A percentile compares a stretch with the other conserved stretches of the same genome.
phyloP scores from a whole-genome alignment of 2,329 filamentous ascomycete species.

The Fusarium anthophilum region DNA sequence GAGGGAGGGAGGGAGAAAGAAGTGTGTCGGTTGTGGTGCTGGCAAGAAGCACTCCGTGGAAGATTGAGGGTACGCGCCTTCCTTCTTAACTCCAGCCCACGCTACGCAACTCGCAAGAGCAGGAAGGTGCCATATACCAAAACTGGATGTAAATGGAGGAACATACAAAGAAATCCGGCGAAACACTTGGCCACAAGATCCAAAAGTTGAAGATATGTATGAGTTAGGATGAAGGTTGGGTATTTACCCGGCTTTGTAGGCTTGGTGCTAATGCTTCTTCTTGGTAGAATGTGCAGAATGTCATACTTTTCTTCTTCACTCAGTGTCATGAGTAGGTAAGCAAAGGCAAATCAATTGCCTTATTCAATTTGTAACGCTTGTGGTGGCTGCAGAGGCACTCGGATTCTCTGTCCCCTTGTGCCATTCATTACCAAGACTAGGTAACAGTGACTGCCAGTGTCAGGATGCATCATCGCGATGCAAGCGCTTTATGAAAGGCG shows the following conservation, averaged over 20 bases:
- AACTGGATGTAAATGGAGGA: not conserved
- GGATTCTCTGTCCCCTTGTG: not conserved
- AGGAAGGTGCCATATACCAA: not conserved
- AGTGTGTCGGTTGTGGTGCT: not conserved
- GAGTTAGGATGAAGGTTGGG: conserved; percentile 2
- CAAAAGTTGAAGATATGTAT: conserved; percentile 8
- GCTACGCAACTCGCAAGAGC: not conserved
- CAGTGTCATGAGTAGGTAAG: not conserved
- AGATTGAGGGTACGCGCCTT: conserved; percentile 7
- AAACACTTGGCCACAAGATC: not conserved
- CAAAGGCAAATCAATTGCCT: not conserved
- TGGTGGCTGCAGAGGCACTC: not conserved
- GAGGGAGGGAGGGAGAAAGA: not conserved
- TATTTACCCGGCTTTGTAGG: not conserved
- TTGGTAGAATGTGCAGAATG: not conserved
- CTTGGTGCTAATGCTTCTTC: not conserved
- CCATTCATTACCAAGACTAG: not conserved
- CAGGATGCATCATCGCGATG: not conserved
- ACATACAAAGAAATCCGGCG: not conserved
- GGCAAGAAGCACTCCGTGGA: not conserved
- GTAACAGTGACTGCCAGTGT: conserved; percentile 1
- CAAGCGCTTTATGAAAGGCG: not conserved
- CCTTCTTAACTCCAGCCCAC: not conserved
- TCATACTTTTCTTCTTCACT: not conserved
- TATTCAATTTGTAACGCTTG: not conserved